Conservation (phyloP, 2,329 filamentous ascomycete genomes). For the Clonostachys rosea region DNA sequence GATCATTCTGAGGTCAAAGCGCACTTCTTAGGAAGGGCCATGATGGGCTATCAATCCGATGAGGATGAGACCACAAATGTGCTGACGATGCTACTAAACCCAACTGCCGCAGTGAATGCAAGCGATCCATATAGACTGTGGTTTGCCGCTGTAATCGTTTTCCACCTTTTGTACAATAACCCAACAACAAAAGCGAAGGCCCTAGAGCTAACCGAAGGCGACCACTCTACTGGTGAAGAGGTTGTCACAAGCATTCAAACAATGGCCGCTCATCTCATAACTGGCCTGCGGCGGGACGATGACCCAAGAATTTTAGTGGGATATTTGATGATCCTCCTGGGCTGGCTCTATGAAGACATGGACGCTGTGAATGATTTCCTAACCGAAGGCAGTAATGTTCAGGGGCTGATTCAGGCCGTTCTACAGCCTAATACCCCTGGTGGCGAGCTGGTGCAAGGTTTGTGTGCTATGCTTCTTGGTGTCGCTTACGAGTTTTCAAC, state of each 20-base stretch:
- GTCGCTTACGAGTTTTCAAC: slow-evolving; percentile 96
- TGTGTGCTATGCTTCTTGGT: slow-evolving; percentile 80
- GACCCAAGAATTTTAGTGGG: slow-evolving; percentile 78
- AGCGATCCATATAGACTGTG: slow-evolving; percentile 83
- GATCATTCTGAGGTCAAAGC: slow-evolving; percentile 75
- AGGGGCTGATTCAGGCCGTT: slow-evolving; percentile 74
- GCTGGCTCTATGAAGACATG: slow-evolving; percentile 89
- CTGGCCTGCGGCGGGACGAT: slow-evolving; percentile 68
- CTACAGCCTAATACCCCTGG: slow-evolving; percentile 52
- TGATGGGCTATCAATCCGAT: slow-evolving; percentile 76
- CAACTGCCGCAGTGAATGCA: slow-evolving; percentile 54
- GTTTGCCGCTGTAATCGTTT: slow-evolving; percentile 83
- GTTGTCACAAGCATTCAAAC: slow-evolving; percentile 92
- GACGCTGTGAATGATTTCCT: slow-evolving; percentile 91
- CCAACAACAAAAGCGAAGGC: slow-evolving; percentile 72
- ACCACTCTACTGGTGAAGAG: slow-evolving; percentile 85
- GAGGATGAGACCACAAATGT: slow-evolving; percentile 85
- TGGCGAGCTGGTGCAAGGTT: slow-evolving; percentile 68
- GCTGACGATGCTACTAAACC: slow-evolving; percentile 72
- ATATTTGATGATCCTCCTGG: slow-evolving; percentile 83
- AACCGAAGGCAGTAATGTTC: slow-evolving; percentile 86
- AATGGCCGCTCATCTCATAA: slow-evolving; percentile 79
- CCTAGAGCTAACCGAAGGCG: slow-evolving; percentile 82
- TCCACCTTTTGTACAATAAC: slow-evolving; percentile 82
- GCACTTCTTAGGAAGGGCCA: slow-evolving; percentile 84